phyloP scores from a whole-genome alignment of 805 yeast species.

The Candida sithepensis region DNA sequence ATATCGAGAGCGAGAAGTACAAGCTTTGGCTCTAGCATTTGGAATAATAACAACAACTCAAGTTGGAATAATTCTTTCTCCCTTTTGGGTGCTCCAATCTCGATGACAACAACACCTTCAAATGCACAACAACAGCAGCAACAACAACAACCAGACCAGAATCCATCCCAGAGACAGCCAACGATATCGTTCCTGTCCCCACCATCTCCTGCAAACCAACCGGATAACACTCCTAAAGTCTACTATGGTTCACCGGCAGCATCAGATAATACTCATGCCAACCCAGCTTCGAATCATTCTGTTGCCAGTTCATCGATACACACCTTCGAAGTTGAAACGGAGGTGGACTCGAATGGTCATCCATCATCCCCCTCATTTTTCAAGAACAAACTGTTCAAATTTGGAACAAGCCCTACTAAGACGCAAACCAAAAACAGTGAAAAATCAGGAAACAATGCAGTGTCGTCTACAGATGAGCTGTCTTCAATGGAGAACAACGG shows the following conservation, averaged over 20 bases:
- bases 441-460: constrained; percentile 10
- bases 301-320: constrained; percentile 16
- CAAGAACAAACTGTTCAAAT: constrained; percentile 33
- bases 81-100: constrained; percentile 9
- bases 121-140: background rate
- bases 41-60: constrained; percentile 25
- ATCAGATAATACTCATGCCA: background rate
- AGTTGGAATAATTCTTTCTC: constrained; percentile 10
- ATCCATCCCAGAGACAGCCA: background rate
- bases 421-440: constrained; percentile 21
- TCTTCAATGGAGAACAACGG: constrained; percentile 7
- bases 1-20: constrained; percentile 30
- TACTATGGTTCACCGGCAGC: constrained; percentile 2
- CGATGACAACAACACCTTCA: constrained; percentile 10
- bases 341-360: constrained; percentile 3
- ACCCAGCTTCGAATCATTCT: constrained; percentile 4
- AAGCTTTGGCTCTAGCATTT: constrained; percentile 34
- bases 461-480: constrained; percentile 11
- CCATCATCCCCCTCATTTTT: constrained; percentile 37
- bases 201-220: background rate
- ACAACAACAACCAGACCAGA: background rate
- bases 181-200: background rate
- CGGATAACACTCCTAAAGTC: constrained; percentile 3
- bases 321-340: constrained; percentile 18
- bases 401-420: constrained; percentile 35